Conservation (phyloP, 2,329 filamentous ascomycete species). For the Colletotrichum sp. region DNA sequence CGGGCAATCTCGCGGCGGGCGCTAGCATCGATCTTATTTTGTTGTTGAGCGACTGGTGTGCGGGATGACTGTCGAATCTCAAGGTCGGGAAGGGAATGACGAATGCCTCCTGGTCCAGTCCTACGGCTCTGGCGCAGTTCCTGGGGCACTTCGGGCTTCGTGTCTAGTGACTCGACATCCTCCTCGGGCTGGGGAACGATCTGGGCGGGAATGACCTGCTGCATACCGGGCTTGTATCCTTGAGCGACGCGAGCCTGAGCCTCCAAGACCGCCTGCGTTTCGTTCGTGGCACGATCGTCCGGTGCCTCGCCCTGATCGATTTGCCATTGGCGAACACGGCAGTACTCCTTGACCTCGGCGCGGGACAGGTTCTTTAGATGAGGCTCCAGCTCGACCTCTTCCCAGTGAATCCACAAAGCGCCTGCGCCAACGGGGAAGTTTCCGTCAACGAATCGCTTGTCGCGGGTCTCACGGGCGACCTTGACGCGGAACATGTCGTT, state of each 20-base stretch:
- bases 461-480: conserved; percentile 63
- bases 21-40: conserved; percentile 54
- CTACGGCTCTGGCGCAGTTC: conserved; percentile 51
- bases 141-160: conserved; percentile 25
- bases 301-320: conserved; percentile 57
- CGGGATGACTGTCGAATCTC: conserved; percentile 41
- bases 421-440: conserved; percentile 67
- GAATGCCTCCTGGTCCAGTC: conserved; percentile 36
- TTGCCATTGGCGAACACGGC: conserved; percentile 64
- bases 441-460: conserved; percentile 61
- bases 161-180: conserved; percentile 10
- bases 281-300: conserved; percentile 54
- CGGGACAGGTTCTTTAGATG: conserved; percentile 58
- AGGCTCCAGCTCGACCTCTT: conserved; percentile 64
- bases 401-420: conserved; percentile 66
- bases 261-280: conserved; percentile 55
- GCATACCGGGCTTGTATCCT: conserved; percentile 25
- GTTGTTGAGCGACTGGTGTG: conserved; percentile 30
- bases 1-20: conserved; percentile 58
- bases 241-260: conserved; percentile 50
- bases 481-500: conserved; percentile 72
- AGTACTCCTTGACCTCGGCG: conserved; percentile 68
- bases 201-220: background rate
- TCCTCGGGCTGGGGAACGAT: conserved; percentile 23
- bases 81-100: conserved; percentile 37